Evolutionary conservation across 768 basidiomycete species (phyloP).

Genomic region (Filobasidium floriforme): DNA sequence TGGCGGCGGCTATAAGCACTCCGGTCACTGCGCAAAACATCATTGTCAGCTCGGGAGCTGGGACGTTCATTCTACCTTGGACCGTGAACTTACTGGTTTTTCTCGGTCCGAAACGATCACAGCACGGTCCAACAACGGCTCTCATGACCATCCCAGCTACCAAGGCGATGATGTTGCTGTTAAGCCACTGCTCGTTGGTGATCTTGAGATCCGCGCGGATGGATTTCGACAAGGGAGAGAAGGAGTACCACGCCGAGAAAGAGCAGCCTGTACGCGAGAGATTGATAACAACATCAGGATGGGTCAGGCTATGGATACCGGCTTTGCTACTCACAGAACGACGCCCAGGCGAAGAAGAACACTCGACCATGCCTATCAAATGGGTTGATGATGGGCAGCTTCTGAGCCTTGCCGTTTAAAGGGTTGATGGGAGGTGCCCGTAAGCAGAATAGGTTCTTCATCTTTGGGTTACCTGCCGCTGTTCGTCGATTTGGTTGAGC

Average conservation of each 20-base stretch:
- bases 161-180: slow-evolving; percentile 44
- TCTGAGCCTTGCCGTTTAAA: slow-evolving; percentile 53
- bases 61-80: not conserved
- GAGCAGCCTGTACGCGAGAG: slow-evolving; percentile 34
- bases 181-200: slow-evolving; percentile 48
- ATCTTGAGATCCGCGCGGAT: slow-evolving; percentile 54
- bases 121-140: slow-evolving; percentile 52
- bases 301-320: not conserved
- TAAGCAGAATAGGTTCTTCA: slow-evolving; percentile 18
- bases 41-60: not conserved
- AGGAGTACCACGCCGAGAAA: slow-evolving; percentile 53
- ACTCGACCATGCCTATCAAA: slow-evolving; percentile 50
- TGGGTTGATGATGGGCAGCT: slow-evolving; percentile 53
- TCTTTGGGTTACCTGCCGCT: not conserved
- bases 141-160: slow-evolving; percentile 53
- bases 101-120: slow-evolving; percentile 48
- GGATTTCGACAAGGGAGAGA: slow-evolving; percentile 53
- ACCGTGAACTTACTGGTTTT: slow-evolving; percentile 44
- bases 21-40: slow-evolving; percentile 46
- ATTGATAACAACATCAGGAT: not conserved
- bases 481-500: too few relatives aligned
- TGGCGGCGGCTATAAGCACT: slow-evolving; percentile 53
- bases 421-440: slow-evolving; percentile 47
- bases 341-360: slow-evolving; percentile 53
- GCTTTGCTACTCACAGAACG: slow-evolving; percentile 48